Percentiles rank a stretch among this genome's conserved stretches.
These are phyloP conservation scores for Wickerhamiella australiensis DNA, from an alignment of 805 yeast genomes.

Conservation along the genomic window DNA sequence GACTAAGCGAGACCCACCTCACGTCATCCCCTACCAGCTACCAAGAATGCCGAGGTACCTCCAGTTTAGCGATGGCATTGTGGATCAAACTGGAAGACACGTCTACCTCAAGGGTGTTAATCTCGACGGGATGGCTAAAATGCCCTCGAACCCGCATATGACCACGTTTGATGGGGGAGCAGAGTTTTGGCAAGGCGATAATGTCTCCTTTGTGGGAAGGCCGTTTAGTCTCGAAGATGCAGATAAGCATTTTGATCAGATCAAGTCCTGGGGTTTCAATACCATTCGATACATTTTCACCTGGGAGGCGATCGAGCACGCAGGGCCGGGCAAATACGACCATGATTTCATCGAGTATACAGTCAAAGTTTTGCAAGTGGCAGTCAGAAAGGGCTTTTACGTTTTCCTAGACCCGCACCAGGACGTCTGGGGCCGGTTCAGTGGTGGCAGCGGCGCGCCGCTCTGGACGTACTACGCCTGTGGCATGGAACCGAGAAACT, in stretches of 20 bases:
- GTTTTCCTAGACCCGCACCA: slow-evolving; percentile 84
- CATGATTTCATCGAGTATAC: slow-evolving; percentile 63
- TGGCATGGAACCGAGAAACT: slow-evolving; percentile 65
- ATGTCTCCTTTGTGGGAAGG: slow-evolving; percentile 68
- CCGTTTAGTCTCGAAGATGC: slow-evolving; percentile 74
- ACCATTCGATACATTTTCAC: slow-evolving; percentile 63
- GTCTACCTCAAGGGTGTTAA: slow-evolving; percentile 68
- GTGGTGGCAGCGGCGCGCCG: slow-evolving; percentile 92
- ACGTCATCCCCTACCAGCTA: background rate
- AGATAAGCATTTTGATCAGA: slow-evolving; percentile 49
- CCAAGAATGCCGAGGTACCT: background rate
- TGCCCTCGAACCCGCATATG: slow-evolving; percentile 47
- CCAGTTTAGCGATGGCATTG: slow-evolving; percentile 7
- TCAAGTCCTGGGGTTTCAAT: slow-evolving; percentile 74
- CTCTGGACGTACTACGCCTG: slow-evolving; percentile 86
- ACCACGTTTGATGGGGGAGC: slow-evolving; percentile 21
- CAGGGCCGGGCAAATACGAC: slow-evolving; percentile 76
- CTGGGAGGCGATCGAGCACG: slow-evolving; percentile 90
- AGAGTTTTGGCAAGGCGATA: slow-evolving; percentile 54
- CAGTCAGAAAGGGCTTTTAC: slow-evolving; percentile 52
- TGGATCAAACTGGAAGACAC: slow-evolving; percentile 38
- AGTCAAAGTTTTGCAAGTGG: slow-evolving; percentile 44
- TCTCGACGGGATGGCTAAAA: slow-evolving; percentile 60
- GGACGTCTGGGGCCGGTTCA: slow-evolving; percentile 82
- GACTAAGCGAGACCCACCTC: background rate